A percentile compares a stretch with the other conserved stretches of the same genome.
Conservation (phyloP, 306 rosid species). For the Vigna radiata region DNA sequence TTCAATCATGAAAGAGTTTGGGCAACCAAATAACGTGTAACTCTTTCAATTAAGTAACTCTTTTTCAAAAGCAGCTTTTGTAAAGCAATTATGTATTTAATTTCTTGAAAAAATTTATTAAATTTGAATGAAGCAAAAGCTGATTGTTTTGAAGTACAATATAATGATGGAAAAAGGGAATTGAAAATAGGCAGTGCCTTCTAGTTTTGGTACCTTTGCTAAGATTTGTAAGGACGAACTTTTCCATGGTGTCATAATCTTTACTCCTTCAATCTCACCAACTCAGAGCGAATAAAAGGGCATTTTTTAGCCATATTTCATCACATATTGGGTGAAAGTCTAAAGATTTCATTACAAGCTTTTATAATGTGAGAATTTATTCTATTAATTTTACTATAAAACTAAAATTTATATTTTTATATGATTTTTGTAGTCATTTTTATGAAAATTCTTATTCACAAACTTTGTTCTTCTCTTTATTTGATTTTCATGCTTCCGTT, state of each 20-base stretch:
- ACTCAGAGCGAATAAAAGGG: not conserved
- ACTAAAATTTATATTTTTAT: not conserved
- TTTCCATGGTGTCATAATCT: not conserved
- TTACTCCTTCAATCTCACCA: not conserved
- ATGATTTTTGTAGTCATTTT: not conserved
- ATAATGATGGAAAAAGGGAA: not conserved
- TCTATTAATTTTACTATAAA: not conserved
- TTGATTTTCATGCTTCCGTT: not conserved
- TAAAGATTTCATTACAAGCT: not conserved
- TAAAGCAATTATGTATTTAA: not conserved
- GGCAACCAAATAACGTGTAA: not conserved
- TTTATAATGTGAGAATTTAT: not conserved
- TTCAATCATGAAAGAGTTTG: not conserved
- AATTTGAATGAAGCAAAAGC: slow-evolving; percentile 1
- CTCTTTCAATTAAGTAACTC: not conserved
- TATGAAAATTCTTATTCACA: not conserved
- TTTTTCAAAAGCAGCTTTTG: not conserved
- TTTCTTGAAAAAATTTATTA: not conserved
- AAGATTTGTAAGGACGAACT: not conserved
- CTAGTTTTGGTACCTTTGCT: not conserved
- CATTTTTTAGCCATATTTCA: not conserved
- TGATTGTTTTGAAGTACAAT: slow-evolving; percentile 1
- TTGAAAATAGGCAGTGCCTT: not conserved
- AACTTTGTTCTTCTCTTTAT: not conserved
- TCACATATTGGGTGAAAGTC: slow-evolving; percentile 7